Base-by-base conservation (phyloP, 495 filamentous ascomycete species). In the Glonium stellatum region DNA sequence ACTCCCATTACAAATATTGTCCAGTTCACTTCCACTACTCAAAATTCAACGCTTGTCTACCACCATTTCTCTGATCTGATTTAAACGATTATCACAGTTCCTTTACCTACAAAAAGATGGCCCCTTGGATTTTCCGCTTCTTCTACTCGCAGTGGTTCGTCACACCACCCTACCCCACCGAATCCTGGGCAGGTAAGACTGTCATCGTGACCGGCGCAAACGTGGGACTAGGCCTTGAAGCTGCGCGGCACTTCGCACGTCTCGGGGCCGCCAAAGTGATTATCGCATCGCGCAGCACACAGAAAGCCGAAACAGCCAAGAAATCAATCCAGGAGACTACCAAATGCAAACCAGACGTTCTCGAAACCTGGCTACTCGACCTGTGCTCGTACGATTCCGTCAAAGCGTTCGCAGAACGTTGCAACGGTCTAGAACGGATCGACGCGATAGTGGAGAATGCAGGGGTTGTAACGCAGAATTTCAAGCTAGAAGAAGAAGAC, bases 331-430 rank as follows among this genome's bases (percentile, higher is more conserved):
- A 81, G 56, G 66, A 64, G 23, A 65, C 60, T 25, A 80, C 76
- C n/a, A 69, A 71, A 12, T 15, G 25, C 35, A 36, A 74, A 37
- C 66, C 61, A 4, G 76, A 69, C 1, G 72, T 74, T 11, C 57
- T 80, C 11, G 71, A 79, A 60, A 74, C 81, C 15, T 82, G 79
- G 79, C 71, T 72, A 54, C 73, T 85, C 0, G 82, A 85, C 54
- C 77, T 84, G 74, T 70, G 62, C 60, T 75, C 61, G 53, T 83
- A 78, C 63, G 70, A 72, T 23, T 79, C 75, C 42, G 76, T 84
- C 25, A 73, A 77, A 57, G 63, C 52, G 4, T 84, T 84, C 55
- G 79, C 76, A 9, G 58, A 63, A 44, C 71, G 73, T 5, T 73
- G 69, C 35, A 69, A 23, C 48, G 71, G 76, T 25, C 37, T 75